phyloP scores from a whole-genome alignment of 495 filamentous ascomycete species.

The Penicillium coprophilum region DNA sequence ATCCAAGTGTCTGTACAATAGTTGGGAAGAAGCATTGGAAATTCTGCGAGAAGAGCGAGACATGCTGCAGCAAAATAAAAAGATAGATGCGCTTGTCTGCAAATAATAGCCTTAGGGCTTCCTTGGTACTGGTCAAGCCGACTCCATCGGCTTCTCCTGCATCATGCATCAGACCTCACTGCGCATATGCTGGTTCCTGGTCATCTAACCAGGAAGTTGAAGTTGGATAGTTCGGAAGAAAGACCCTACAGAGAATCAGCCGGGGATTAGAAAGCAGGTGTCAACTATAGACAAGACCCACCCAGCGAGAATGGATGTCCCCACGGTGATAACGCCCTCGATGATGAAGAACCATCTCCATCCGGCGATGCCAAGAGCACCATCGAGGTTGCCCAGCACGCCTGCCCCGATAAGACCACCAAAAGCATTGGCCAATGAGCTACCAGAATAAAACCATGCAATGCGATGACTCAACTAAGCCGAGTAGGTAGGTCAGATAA shows the following conservation, averaged over 20 bases:
- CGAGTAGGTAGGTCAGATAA: not conserved
- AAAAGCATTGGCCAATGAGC: conserved; percentile 62
- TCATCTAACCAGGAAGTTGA: conserved; percentile 72
- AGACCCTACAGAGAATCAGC: conserved; percentile 48
- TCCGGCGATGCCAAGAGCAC: conserved; percentile 55
- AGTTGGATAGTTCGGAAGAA: conserved; percentile 77
- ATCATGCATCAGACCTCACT: conserved; percentile 73
- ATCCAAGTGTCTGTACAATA: conserved; percentile 71
- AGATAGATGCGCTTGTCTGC: conserved; percentile 38
- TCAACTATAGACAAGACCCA: conserved; percentile 8
- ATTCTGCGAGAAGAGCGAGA: conserved; percentile 45
- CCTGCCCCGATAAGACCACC: conserved; percentile 63
- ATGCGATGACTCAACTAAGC: conserved; percentile 43
- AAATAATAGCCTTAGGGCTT: conserved; percentile 30
- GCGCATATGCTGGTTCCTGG: conserved; percentile 64
- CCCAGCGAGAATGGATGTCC: conserved; percentile 26
- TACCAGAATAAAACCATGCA: conserved; percentile 63
- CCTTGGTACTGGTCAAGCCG: conserved; percentile 25
- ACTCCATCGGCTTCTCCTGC: conserved; percentile 68
- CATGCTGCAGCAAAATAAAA: conserved; percentile 38
- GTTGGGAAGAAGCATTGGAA: conserved; percentile 86
- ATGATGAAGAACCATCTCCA: conserved; percentile 78
- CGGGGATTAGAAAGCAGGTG: not conserved
- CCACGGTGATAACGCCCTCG: conserved; percentile 55
- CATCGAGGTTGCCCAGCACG: conserved; percentile 33